These are phyloP conservation scores for Gentiana straminea DNA, from an alignment of 257 asterid genomes.

Conservation along the genomic window DNA sequence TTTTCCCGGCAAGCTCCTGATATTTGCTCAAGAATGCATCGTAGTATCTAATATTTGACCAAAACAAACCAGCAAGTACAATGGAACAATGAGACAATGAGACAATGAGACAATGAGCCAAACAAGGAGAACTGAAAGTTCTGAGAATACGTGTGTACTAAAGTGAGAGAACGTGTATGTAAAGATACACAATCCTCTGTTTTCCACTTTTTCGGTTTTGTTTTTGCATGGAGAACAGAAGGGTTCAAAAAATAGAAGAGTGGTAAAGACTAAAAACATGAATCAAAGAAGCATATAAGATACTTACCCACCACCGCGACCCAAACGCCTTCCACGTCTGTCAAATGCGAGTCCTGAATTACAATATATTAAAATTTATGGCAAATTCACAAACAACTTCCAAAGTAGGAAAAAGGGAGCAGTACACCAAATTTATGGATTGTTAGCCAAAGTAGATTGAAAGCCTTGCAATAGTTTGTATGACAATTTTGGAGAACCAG, in stretches of 20 bases:
- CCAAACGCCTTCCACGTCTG: constrained; percentile 82
- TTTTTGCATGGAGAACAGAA: no score
- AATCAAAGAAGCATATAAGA: background rate
- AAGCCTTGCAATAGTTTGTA: background rate
- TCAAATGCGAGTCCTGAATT: constrained; percentile 86
- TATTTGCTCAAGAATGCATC: constrained; percentile 69
- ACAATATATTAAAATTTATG: background rate
- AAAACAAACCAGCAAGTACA: constrained; percentile 10
- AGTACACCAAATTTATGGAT: background rate
- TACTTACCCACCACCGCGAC: constrained; percentile 98
- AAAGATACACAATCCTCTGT: no score
- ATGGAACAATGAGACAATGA: constrained; percentile 1
- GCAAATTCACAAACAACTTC: background rate
- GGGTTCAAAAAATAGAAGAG: no score
- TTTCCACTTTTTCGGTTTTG: no score
- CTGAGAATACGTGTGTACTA: no score
- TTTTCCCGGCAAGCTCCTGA: constrained; percentile 50
- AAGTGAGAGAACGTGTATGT: no score
- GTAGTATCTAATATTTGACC: constrained; percentile 37
- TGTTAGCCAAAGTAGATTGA: background rate
- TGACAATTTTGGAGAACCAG: background rate
- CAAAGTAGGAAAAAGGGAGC: background rate
- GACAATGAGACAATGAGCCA: background rate
- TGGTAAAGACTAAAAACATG: background rate
- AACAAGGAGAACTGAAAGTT: background rate